These are phyloP conservation scores for Acmispon strigosus DNA, from an alignment of 306 rosid genomes.

Conservation along the genomic window DNA sequence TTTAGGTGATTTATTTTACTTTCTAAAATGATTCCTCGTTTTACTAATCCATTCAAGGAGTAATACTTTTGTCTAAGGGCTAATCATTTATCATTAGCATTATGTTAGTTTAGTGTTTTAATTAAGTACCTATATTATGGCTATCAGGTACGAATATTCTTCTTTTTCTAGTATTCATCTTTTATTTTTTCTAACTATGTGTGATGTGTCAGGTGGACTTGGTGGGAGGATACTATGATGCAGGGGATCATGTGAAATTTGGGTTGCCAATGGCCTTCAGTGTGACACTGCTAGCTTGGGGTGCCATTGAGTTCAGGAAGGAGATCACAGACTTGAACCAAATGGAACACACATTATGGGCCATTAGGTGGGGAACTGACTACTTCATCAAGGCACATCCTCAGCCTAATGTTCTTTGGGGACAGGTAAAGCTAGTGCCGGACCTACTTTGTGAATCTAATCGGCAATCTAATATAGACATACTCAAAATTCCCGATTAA, in stretches of 20 bases:
- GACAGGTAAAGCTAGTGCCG: conserved; percentile 41
- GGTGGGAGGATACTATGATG: conserved; percentile 88
- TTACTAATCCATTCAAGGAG: too few relatives aligned
- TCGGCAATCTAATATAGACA: too few relatives aligned
- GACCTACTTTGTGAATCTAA: too few relatives aligned
- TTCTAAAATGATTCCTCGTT: too few relatives aligned
- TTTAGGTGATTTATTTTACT: too few relatives aligned
- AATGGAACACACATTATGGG: conserved; percentile 47
- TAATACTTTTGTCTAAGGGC: too few relatives aligned
- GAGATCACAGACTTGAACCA: conserved; percentile 52
- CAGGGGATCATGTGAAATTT: conserved; percentile 89
- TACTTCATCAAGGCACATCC: conserved; percentile 73
- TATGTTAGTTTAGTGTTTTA: too few relatives aligned
- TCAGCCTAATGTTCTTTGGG: conserved; percentile 72
- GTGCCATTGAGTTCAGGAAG: conserved; percentile 55
- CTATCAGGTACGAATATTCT: too few relatives aligned
- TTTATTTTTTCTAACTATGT: not conserved
- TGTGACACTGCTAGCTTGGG: conserved; percentile 74
- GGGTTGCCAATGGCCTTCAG: conserved; percentile 81
- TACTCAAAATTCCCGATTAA: too few relatives aligned
- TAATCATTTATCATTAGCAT: too few relatives aligned
- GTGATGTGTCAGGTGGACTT: conserved; percentile 49
- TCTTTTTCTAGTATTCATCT: too few relatives aligned
- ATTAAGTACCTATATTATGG: too few relatives aligned
- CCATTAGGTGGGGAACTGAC: conserved; percentile 77